phyloP scores from a whole-genome alignment of 2,329 filamentous ascomycete genomes.

The Pseudogymnoascus sp. region DNA sequence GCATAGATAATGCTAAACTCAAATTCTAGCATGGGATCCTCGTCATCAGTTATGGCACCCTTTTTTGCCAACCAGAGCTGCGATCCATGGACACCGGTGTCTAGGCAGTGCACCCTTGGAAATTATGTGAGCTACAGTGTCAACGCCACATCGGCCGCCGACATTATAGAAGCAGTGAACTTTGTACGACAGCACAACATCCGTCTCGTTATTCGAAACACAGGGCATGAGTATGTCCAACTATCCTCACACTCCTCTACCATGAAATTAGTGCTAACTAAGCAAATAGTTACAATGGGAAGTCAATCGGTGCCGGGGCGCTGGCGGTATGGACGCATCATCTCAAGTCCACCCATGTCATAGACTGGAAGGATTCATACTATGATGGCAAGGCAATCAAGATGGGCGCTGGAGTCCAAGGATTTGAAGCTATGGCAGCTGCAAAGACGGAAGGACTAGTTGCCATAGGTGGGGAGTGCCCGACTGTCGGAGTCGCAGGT shows the following conservation, averaged over 20 bases:
- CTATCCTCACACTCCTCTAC: not conserved
- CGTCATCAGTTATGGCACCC: constrained; percentile 36
- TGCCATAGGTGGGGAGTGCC: constrained; percentile 47
- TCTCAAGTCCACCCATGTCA: constrained; percentile 40
- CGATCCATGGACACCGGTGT: constrained; percentile 29
- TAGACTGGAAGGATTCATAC: constrained; percentile 32
- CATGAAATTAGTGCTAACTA: not conserved
- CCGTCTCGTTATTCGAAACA: constrained; percentile 45
- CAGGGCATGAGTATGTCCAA: constrained; percentile 42
- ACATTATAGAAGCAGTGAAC: constrained; percentile 28
- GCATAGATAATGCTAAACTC: constrained; percentile 11
- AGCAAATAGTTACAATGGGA: constrained; percentile 40
- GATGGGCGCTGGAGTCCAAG: constrained; percentile 47
- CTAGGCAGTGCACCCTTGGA: constrained; percentile 32
- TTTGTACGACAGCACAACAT: constrained; percentile 34
- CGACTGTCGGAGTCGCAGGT: constrained; percentile 51
- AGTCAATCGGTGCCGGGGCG: constrained; percentile 54
- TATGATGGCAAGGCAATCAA: constrained; percentile 48
- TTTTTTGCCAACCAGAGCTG: constrained; percentile 35
- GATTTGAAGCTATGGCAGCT: constrained; percentile 37
- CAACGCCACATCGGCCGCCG: constrained; percentile 20
- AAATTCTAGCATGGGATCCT: constrained; percentile 28
- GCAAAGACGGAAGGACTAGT: constrained; percentile 36
- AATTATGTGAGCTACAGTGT: constrained; percentile 31
- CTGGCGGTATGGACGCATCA: constrained; percentile 51